Evolutionary conservation across 2,329 filamentous ascomycete genomes (phyloP), one percentile per base, ranked within the genome.

Genomic region (Proliferodiscus dingleyae): DNA sequence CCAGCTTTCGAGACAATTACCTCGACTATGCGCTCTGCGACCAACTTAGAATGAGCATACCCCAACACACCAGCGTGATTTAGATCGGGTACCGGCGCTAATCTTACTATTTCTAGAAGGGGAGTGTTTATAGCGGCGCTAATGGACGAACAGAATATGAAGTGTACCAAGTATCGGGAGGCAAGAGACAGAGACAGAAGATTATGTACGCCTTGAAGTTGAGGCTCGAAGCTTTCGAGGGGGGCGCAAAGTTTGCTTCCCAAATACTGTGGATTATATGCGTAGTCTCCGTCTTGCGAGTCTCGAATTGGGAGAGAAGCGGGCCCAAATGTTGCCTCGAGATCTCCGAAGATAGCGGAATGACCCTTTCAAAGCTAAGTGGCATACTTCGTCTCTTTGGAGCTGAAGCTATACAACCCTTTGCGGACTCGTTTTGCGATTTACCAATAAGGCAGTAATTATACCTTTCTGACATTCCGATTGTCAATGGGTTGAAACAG

Each of bases 181-280:
- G 54, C 59, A 2, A 52, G 75, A 71, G 55, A 51, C 0, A 74
- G 39, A 0, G 54, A 45, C 8, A 74, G 61, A 3, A 78, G 63
- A 37, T 75, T 70, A 2, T 61, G 56, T 1, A 71, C 64, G 0
- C 70, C 71, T 1, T 56, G 58, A 18, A 79, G 66, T 47, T 72
- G 62, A 16, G 51, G 43, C 38, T 75, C 73, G 51, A 79, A 41
- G 66, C 71, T 1, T 64, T 61, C 1, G 78, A 63, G 1, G 62
- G 62, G 54, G 77, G 67, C 57, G 75, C 77, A 65, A 79, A 79
- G 58, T 79, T 78, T 22, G 78, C 75, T 1, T 71, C 63, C 74
- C 75, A 77, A 0, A 74, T 73, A 47, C 67, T 66, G 61, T 78
- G 73, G 24, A 78, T 71, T 9, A 75, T 66, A 5, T 61, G 54